phyloP scores from a whole-genome alignment of 1,284 basidiomycete species.

The Coniferiporia weirii region DNA sequence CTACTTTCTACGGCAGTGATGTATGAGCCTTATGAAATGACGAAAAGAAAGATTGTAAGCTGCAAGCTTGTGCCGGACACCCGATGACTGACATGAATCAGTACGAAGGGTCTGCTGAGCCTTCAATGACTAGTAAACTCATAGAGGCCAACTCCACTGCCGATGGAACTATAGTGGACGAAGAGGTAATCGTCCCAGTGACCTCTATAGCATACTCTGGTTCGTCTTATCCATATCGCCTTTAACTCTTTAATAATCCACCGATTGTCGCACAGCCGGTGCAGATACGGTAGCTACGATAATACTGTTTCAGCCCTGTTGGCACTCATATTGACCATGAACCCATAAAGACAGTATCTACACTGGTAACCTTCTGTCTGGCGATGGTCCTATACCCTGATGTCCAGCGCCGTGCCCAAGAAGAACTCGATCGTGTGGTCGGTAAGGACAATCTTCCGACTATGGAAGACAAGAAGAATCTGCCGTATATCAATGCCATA shows the following conservation, averaged over 20 bases:
- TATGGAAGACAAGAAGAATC: slow-evolving; percentile 19
- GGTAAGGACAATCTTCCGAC: slow-evolving; percentile 20
- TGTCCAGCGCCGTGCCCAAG: slow-evolving; percentile 11
- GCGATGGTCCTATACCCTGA: slow-evolving; percentile 19
- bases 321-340: neutral
- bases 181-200: slow-evolving; percentile 12
- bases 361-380: slow-evolving; percentile 14
- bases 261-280: neutral
- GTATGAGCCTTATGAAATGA: slow-evolving; percentile 4
- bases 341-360: slow-evolving; percentile 3
- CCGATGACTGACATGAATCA: neutral
- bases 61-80: slow-evolving; percentile 2
- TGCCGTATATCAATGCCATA: slow-evolving; percentile 22
- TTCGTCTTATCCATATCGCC: neutral
- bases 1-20: slow-evolving; percentile 4
- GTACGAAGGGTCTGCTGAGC: slow-evolving; percentile 1
- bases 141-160: slow-evolving; percentile 3
- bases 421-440: slow-evolving; percentile 20
- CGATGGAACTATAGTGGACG: neutral
- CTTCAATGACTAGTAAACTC: slow-evolving; percentile 13
- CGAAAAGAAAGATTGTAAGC: slow-evolving; percentile 14
- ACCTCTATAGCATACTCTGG: slow-evolving; percentile 4
- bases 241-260: neutral
- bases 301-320: neutral
- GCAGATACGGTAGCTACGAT: neutral